phyloP scores from a whole-genome alignment of 2,329 filamentous ascomycete species.

The Scedosporium dehoogii region DNA sequence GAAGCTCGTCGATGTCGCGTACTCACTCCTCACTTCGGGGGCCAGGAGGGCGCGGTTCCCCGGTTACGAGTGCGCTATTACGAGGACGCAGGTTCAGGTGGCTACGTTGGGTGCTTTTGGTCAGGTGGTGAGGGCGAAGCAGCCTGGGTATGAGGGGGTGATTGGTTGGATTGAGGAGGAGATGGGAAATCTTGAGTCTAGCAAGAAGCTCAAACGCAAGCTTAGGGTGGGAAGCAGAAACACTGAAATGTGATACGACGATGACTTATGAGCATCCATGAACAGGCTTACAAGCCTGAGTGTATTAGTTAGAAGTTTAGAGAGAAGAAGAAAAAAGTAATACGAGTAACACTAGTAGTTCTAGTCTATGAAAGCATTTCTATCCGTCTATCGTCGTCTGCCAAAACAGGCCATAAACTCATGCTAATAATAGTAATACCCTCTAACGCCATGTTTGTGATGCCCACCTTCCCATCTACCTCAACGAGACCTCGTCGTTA shows the following conservation, averaged over 20 bases:
- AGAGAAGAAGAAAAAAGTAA: not conserved
- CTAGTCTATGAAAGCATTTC: not conserved
- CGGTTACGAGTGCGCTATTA: slow-evolving; percentile 42
- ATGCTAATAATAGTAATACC: not conserved
- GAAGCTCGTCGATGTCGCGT: slow-evolving; percentile 55
- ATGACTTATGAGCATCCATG: not conserved
- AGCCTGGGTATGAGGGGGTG: slow-evolving; percentile 56
- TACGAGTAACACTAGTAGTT: not conserved
- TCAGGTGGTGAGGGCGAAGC: slow-evolving; percentile 57
- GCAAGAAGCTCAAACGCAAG: not conserved
- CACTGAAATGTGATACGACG: not conserved
- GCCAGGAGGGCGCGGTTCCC: slow-evolving; percentile 33
- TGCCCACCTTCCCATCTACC: not conserved
- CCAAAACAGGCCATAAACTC: not conserved
- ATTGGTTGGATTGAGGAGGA: slow-evolving; percentile 57
- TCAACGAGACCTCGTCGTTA: not conserved
- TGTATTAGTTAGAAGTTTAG: not conserved
- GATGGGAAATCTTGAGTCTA: slow-evolving; percentile 18
- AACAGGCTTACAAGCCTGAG: not conserved
- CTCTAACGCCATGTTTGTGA: not conserved
- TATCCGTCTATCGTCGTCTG: not conserved
- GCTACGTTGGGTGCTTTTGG: slow-evolving; percentile 58
- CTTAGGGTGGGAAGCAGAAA: not conserved
- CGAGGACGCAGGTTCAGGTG: slow-evolving; percentile 8
- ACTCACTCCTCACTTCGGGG: slow-evolving; percentile 50